Base-by-base conservation (phyloP, 2,329 filamentous ascomycete genomes). In the Epichloe brachyelytri region DNA sequence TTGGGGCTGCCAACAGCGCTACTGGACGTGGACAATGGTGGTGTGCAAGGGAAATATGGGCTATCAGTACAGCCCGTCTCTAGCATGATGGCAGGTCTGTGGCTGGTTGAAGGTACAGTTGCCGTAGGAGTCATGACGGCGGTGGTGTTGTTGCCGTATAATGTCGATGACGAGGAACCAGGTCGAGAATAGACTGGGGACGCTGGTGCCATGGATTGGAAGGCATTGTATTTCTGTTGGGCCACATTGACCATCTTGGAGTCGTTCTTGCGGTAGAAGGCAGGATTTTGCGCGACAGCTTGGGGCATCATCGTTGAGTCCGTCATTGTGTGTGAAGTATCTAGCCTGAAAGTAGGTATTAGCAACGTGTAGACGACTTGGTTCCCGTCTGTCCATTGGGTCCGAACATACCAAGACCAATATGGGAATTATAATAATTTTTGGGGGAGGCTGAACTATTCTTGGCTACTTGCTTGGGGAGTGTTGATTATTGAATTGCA, bases 1-100 rank as follows among this genome's bases (percentile, higher is more conserved):
- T 85, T 85, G 48, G 91, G 88, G 76, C 88, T 95, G 72, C 87
- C 88, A 62, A 88, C 85, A 51, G 80, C 82, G 74, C 89, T 95
- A 58, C 86, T 85, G 33, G 88, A 85, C 3, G 86, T 83, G 22
- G 90, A 95, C 60, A 96, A 77, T 44, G 89, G 86, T 46, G 90
- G 90, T 19, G 90, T 96, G 7, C 88, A 83, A 36, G 90, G 90
- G 63, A 87, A 88, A 69, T 83, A 86, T 57, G 81, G 77, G 59
- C 84, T 80, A 59, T 82, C 77, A 59, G 75, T 71, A 55, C 86
- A 78, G 59, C 89, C 84, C 15, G 86, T 88, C 67, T 95, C 86
- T 57, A 95, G 71, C 61, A 88, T 75, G 64, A 93, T 86, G 43
- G 80, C 77, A 4, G 88, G 83, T 78, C 88, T 90, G 65, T 88